Conservation (phyloP, 2,329 filamentous ascomycete genomes). For the Juglanconis oblonga region DNA sequence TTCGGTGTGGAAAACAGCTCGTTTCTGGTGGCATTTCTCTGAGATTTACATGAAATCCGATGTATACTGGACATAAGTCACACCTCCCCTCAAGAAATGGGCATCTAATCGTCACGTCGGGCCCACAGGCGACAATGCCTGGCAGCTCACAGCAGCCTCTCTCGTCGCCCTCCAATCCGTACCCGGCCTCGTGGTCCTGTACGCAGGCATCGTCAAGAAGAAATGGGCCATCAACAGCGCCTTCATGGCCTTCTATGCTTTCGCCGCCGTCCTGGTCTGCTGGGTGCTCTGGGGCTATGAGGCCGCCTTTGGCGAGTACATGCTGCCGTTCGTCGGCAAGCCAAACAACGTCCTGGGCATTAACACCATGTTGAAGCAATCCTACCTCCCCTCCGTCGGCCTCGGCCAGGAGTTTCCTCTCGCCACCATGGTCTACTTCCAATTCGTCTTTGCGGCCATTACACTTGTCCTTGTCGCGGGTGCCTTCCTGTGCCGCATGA, state of each 20-base stretch:
- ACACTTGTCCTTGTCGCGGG: conserved; percentile 46
- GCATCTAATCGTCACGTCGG: not conserved
- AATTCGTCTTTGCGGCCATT: conserved; percentile 51
- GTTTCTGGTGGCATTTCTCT: not conserved
- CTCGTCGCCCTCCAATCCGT: conserved; percentile 48
- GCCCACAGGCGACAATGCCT: conserved; percentile 45
- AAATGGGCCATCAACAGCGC: conserved; percentile 49
- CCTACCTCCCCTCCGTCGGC: conserved; percentile 38
- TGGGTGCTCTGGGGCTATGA: conserved; percentile 51
- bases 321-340: conserved; percentile 46
- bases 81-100: too few species aligned
- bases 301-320: conserved; percentile 44
- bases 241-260: conserved; percentile 51
- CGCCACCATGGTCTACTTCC: conserved; percentile 51
- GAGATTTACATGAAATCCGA: too few species aligned
- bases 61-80: too few species aligned
- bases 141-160: conserved; percentile 49
- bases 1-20: too few species aligned
- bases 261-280: conserved; percentile 43
- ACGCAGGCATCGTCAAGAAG: conserved; percentile 45
- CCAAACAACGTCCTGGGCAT: conserved; percentile 45
- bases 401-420: conserved; percentile 40
- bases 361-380: conserved; percentile 40
- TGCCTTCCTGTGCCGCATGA: conserved; percentile 45
- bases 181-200: conserved; percentile 46